phyloP scores from a whole-genome alignment of 441 rosid genomes.

The Syzygium malaccense region DNA sequence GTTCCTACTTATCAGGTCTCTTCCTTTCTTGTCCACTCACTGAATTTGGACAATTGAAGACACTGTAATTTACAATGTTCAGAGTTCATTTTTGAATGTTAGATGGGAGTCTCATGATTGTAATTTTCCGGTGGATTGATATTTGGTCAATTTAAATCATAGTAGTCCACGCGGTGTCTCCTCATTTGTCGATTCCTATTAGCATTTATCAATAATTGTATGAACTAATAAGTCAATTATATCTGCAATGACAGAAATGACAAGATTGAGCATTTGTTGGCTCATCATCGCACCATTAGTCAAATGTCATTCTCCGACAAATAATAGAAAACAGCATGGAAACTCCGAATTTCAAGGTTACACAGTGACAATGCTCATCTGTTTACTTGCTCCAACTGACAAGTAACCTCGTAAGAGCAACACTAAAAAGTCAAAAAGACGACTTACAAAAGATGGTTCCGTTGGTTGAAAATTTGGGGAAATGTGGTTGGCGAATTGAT shows the following conservation, averaged over 20 bases:
- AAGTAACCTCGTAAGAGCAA: neutral
- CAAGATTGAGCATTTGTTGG: neutral
- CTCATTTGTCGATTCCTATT: neutral
- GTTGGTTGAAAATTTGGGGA: neutral
- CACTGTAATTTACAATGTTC: neutral
- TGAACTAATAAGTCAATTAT: neutral
- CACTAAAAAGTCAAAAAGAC: neutral
- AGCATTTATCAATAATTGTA: neutral
- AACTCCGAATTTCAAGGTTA: neutral
- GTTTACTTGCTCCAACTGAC: neutral
- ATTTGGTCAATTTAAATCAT: neutral
- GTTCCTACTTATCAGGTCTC: neutral
- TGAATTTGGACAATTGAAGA: neutral
- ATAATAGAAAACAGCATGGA: neutral
- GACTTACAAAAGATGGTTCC: neutral
- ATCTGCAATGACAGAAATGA: neutral
- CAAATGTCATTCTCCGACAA: neutral
- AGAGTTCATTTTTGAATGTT: neutral
- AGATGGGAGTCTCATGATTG: neutral
- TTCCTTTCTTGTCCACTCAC: neutral
- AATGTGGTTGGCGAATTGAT: neutral
- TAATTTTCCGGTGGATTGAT: neutral
- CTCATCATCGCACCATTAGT: neutral
- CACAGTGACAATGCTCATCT: neutral
- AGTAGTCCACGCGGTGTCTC: neutral